Base-by-base conservation (phyloP, 768 basidiomycete species). In the Leccinum disarticulatum region DNA sequence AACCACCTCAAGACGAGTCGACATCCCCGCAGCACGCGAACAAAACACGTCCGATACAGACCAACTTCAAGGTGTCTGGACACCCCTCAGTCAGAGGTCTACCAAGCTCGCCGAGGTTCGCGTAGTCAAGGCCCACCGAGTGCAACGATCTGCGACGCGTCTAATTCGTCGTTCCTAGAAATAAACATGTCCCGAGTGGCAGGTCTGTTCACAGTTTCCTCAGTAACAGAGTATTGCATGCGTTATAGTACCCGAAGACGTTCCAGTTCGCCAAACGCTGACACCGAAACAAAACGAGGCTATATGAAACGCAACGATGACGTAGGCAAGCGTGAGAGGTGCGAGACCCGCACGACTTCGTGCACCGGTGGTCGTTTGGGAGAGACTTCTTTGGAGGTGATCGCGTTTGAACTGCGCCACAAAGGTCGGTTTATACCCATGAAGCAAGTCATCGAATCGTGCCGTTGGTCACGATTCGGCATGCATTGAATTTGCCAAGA, bases 341-440 rank as follows among this genome's bases (percentile, higher is more conserved):
- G 54, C 49, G 25, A 70, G 65, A 47, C 69, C 4, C 59, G 65
- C 36, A 69, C 6, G 10, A 71, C 33, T 19, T 64, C 68, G 19
- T 46, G n/a, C 43, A 46, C 19, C 4, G 43, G 19, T 46, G 41
- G 9, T 65, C 52, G 33, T 62, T 60, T 10, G 65, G 55, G 38
- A 41, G 55, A 69, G 63, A 28, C 22, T 22, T 59, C 19, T 6
- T 50, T 50, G 31, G 19, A 31, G 7, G 56, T 65, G 54, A 65
- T 52, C 8, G 19, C 19, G 22, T 15, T 17, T 33, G 31, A 5
- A 17, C 4, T n/a, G 17, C 22, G 33, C 56, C 30, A 55, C 13
- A 54, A 33, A 8, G 55, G 49, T 30, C 17, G 53, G 54, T 60
- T 60, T 8, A 70, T 58, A 1, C 66, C 66, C 31, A 72, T 10